phyloP scores from a whole-genome alignment of 164 flowering plant genomes.

The Berberis thunbergii region DNA sequence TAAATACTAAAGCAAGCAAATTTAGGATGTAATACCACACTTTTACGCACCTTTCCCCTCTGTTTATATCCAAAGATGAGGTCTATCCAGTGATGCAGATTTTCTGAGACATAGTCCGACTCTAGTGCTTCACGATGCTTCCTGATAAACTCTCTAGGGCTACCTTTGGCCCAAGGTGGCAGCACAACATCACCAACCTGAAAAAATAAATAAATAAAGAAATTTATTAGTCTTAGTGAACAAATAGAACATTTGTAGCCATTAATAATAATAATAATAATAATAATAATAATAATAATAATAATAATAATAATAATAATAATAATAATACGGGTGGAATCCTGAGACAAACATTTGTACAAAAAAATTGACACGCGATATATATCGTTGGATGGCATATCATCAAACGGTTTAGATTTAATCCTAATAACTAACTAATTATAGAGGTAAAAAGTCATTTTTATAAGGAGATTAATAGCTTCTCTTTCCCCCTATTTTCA shows the following conservation, averaged over 20 bases:
- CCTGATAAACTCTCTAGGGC: constrained; percentile 83
- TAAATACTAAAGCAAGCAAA: not conserved
- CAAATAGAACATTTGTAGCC: no score
- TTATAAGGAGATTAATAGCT: no score
- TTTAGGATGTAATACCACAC: not conserved
- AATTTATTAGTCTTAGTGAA: no score
- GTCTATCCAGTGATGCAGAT: constrained; percentile 98
- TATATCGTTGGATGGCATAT: no score
- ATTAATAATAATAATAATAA: no score
- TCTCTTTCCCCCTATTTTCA: not conserved
- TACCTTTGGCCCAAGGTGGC: constrained; percentile 99
- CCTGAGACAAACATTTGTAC: no score
- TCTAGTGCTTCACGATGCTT: constrained; percentile 98
- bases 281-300: no score
- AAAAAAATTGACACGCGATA: no score
- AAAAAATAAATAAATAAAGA: not conserved
- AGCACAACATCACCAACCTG: constrained; percentile 89
- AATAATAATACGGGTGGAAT: not conserved
- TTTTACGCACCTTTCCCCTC: constrained; percentile 80
- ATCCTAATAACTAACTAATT: no score
- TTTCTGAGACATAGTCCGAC: constrained; percentile 91
- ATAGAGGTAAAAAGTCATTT: no score
- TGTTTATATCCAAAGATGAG: constrained; percentile 96
- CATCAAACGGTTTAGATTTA: no score
- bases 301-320: not conserved